Evolutionary conservation across 371 early-diverging fungal species (phyloP).

Genomic region (Chytridium lagenaria): DNA sequence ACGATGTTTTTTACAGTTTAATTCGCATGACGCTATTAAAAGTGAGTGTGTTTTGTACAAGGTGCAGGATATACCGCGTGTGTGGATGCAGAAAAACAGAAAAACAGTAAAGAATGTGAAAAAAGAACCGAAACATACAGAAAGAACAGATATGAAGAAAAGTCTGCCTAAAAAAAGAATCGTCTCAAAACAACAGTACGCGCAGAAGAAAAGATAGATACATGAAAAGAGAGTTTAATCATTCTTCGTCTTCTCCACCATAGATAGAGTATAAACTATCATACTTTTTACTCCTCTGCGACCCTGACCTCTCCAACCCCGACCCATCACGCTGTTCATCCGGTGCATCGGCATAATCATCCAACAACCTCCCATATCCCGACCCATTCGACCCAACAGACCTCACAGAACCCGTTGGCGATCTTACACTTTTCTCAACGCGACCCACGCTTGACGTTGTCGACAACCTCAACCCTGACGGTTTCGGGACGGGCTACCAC

Average conservation of each 20-base stretch:
- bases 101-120: too few species aligned
- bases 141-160: too few species aligned
- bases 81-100: too few species aligned
- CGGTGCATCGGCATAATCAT: conserved; percentile 2
- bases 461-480: background rate
- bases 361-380: background rate
- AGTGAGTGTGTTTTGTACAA: too few species aligned
- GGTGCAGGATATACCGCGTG: too few species aligned
- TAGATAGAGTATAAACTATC: background rate
- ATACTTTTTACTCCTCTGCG: background rate
- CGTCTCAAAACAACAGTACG: too few species aligned
- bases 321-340: too few species aligned
- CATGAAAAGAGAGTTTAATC: background rate
- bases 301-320: background rate
- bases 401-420: background rate
- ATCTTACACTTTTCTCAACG: background rate
- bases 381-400: background rate
- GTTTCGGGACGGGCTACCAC: too few species aligned
- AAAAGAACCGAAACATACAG: too few species aligned
- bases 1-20: too few species aligned
- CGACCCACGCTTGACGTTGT: background rate
- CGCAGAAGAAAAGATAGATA: background rate
- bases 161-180: too few species aligned
- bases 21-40: too few species aligned
- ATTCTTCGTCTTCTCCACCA: background rate